Percentiles rank a stretch among this genome's conserved stretches.
Conservation (phyloP, 768 basidiomycete genomes). For the Lentinula edodes region DNA sequence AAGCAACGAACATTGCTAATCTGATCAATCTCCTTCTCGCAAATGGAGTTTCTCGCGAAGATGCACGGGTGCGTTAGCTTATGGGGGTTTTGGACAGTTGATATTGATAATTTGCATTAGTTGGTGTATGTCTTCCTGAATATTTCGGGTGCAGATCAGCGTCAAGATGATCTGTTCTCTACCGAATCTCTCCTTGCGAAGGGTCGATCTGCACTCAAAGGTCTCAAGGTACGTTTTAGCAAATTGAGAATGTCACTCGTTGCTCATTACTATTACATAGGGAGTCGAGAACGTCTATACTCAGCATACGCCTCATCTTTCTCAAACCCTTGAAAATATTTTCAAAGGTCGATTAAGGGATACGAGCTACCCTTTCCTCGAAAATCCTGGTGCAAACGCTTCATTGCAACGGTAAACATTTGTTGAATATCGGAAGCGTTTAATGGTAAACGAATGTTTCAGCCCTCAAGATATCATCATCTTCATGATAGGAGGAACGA, state of each 20-base stretch:
- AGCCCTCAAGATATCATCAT: conserved; percentile 96
- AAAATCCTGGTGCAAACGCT: conserved; percentile 58
- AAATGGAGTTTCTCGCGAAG: conserved; percentile 73
- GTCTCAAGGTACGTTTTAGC: conserved; percentile 65
- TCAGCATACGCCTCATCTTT: conserved; percentile 90
- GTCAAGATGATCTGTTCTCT: conserved; percentile 96
- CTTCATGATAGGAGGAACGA: conserved; percentile 95
- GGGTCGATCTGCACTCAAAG: conserved; percentile 92
- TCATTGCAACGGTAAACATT: conserved; percentile 58
- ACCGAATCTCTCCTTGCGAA: conserved; percentile 92
- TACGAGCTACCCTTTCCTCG: conserved; percentile 84
- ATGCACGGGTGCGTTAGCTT: conserved; percentile 52
- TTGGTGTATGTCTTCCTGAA: conserved; percentile 92
- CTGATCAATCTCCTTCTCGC: conserved; percentile 69
- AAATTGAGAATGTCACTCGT: conserved; percentile 3
- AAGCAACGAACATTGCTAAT: conserved; percentile 74
- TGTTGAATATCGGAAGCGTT: no score
- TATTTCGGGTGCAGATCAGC: conserved; percentile 90
- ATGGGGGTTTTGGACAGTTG: background rate
- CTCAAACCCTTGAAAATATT: conserved; percentile 86
- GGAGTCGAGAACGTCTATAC: conserved; percentile 99
- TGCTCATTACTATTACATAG: conserved; percentile 29
- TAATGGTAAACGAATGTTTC: background rate
- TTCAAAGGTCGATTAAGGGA: conserved; percentile 85
- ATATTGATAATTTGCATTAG: conserved; percentile 33